Base-by-base conservation (phyloP, 106 monocot genomes). In the Allium sativum region DNA sequence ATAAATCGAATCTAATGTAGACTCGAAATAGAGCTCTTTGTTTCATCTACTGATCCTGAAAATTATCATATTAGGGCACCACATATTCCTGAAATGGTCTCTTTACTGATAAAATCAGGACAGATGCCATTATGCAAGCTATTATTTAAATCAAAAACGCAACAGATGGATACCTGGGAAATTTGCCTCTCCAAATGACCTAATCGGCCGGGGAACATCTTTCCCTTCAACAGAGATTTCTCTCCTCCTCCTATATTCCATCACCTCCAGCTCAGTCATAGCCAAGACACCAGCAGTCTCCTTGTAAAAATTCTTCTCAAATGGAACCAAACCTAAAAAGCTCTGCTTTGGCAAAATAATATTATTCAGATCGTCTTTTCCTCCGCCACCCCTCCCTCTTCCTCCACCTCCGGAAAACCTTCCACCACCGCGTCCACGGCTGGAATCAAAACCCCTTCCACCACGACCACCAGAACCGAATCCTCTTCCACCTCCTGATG, bases 251-350 rank as follows among this genome's bases (percentile, higher is more conserved):
- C 95, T 79, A 53, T 87, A 91, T 7, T 69, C 55, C 44, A 42
- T 16, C 12, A 74, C 90, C 4, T 96, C 95, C 53, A 77, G 75
- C 68, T 90, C 90, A 9, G 90, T 65, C 95, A 96, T 87, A 1
- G 79, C 84, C 79, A 73, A 59, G 42, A 96, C 77, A 0, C 80
- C 56, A 13, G 90, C 78, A 22, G 67, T 72, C 75, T 90, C 95
- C 44, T 80, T 65, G 66, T 96, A 87, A 44, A 96, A 96, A 54
- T 90, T 74, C 87, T 96, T 96, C 80, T 79, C 77, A 21, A 96
- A 96, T 3, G 90, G 84, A 9, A 72, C 75, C 3, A 91, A 75
- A 45, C 79, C 81, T 18, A 61, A 72, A 69, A 96, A 96, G 71
- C 87, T 73, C 73, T 84, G 95, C 67, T 74, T 87, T 6, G 95